Evolutionary conservation across 768 basidiomycete genomes (phyloP).

Genomic region (Xerocomellus chrysenteron): DNA sequence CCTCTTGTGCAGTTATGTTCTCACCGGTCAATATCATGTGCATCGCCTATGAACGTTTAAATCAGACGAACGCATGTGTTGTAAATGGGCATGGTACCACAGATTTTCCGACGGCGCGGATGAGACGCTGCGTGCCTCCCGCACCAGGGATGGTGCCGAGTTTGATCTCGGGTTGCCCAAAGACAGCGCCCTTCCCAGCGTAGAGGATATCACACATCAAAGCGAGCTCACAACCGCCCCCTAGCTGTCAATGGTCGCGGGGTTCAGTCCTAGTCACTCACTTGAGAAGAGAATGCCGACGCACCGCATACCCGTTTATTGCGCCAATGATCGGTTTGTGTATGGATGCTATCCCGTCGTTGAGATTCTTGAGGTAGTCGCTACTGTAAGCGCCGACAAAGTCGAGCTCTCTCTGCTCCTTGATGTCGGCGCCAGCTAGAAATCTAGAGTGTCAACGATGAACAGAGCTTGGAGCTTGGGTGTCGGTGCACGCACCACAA

Average conservation of each 20-base stretch:
- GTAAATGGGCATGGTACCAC: constrained; percentile 15
- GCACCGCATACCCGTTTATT: constrained; percentile 86
- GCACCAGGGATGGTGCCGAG: constrained; percentile 93
- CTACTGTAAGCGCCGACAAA: constrained; percentile 45
- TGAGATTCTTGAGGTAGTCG: constrained; percentile 45
- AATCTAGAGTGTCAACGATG: neutral
- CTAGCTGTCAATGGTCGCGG: constrained; percentile 59
- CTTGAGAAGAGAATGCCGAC: neutral
- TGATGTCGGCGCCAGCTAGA: constrained; percentile 91
- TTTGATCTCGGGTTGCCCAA: constrained; percentile 96
- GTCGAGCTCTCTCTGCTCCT: constrained; percentile 92
- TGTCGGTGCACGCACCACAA: constrained; percentile 11
- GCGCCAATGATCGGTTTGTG: constrained; percentile 93
- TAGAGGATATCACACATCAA: constrained; percentile 95
- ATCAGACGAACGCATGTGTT: neutral
- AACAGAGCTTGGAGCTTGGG: neutral
- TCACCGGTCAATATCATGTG: constrained; percentile 54
- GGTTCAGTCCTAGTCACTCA: neutral
- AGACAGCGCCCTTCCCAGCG: constrained; percentile 81
- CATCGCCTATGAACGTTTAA: constrained; percentile 41
- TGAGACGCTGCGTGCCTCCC: constrained; percentile 90
- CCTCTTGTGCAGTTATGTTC: constrained; percentile 45
- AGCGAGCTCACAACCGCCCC: constrained; percentile 95
- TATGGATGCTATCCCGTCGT: constrained; percentile 46
- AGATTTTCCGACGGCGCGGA: constrained; percentile 83